These are phyloP conservation scores for Sisymbrium altissimum DNA, from an alignment of 345 rosid species.

Conservation along the genomic window DNA sequence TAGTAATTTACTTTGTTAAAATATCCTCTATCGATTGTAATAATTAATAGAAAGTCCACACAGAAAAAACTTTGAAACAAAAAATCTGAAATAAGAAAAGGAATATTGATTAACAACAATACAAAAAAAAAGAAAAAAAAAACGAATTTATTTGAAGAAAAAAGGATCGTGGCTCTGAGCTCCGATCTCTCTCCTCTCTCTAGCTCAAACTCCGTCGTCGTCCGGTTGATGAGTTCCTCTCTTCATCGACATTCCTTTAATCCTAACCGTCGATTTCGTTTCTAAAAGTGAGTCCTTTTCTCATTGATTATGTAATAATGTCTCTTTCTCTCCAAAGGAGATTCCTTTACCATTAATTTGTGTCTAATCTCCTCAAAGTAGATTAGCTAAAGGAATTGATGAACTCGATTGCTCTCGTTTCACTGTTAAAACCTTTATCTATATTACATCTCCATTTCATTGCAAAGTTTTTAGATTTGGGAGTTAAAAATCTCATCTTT, in stretches of 20 bases:
- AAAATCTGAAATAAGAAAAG: too few species aligned
- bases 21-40: too few species aligned
- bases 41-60: too few species aligned
- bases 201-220: conserved; percentile 2
- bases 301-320: not conserved
- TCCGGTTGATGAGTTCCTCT: not conserved
- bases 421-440: not conserved
- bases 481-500: not conserved
- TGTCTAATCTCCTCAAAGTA: not conserved
- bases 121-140: not conserved
- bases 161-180: conserved; percentile 14
- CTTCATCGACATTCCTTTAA: not conserved
- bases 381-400: not conserved
- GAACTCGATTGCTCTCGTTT: not conserved
- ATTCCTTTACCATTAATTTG: not conserved
- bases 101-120: not conserved
- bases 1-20: too few species aligned
- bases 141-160: not conserved
- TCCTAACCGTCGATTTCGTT: not conserved
- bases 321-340: not conserved
- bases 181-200: conserved; percentile 17
- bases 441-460: not conserved
- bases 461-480: not conserved
- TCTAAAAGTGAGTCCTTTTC: conserved; percentile 10
- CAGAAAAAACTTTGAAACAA: not conserved